These are phyloP conservation scores for Meripilus lineatus DNA, from an alignment of 1,284 basidiomycete species.

Conservation along the genomic window DNA sequence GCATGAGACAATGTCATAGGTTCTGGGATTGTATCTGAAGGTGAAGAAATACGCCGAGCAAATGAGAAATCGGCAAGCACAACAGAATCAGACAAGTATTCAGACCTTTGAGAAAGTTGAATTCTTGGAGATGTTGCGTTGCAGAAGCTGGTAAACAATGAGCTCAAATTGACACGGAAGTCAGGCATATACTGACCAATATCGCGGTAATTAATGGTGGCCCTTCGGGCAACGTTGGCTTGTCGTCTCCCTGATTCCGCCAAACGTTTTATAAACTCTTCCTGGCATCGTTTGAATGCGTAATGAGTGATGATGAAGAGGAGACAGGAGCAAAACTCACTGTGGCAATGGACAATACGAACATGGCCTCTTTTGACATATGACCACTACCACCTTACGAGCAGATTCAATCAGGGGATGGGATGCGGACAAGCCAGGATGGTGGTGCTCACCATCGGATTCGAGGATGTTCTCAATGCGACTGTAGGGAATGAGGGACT, in stretches of 20 bases:
- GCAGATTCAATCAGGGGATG: not conserved
- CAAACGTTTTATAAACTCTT: constrained; percentile 72
- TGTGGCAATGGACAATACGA: constrained; percentile 64
- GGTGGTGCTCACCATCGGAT: constrained; percentile 50
- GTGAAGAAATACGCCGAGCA: constrained; percentile 2
- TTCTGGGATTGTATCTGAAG: constrained; percentile 60
- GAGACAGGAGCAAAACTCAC: constrained; percentile 35
- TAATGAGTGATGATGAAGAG: constrained; percentile 5
- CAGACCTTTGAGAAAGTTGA: constrained; percentile 64
- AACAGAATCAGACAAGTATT: constrained; percentile 4
- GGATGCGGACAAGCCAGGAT: constrained; percentile 1
- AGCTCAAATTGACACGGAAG: constrained; percentile 10
- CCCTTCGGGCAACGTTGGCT: constrained; percentile 47
- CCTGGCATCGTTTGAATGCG: constrained; percentile 36
- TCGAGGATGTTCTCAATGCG: constrained; percentile 68
- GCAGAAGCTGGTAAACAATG: constrained; percentile 40
- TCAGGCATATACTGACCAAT: constrained; percentile 46
- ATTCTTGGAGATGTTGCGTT: constrained; percentile 56
- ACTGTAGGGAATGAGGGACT: constrained; percentile 53
- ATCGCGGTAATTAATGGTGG: constrained; percentile 57
- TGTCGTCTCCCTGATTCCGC: constrained; percentile 53
- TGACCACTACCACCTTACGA: constrained; percentile 47
- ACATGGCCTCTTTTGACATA: constrained; percentile 71
- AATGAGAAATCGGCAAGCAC: not conserved
- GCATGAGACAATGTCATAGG: constrained; percentile 57